phyloP scores from a whole-genome alignment of 1,284 basidiomycete species.

The Earliella scabrosa region DNA sequence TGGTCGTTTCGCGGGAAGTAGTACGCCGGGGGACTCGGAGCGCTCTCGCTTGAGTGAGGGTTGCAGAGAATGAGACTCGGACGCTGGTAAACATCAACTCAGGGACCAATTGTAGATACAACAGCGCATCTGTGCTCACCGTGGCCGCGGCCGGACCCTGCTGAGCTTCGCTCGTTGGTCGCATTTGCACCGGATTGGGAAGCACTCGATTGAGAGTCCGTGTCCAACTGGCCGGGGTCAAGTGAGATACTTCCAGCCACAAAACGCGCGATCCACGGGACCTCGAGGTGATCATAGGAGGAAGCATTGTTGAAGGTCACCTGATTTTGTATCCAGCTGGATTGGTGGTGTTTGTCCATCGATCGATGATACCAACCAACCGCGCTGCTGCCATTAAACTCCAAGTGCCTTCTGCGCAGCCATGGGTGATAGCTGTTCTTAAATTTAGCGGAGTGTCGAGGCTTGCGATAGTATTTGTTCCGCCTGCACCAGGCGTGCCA shows the following conservation, averaged over 20 bases:
- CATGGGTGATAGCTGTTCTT: constrained; percentile 9
- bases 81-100: background rate
- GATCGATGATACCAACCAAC: constrained; percentile 6
- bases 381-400: constrained; percentile 3
- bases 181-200: too few species aligned
- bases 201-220: background rate
- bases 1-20: background rate
- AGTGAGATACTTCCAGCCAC: background rate
- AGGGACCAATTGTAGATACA: background rate
- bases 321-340: background rate
- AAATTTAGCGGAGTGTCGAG: background rate
- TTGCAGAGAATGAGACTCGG: background rate
- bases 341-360: background rate
- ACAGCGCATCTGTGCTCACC: background rate
- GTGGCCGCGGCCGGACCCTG: too few species aligned
- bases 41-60: background rate
- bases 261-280: background rate
- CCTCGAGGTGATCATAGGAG: background rate
- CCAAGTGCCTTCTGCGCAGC: constrained; percentile 8
- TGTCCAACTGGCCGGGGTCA: too few species aligned
- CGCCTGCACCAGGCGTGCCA: constrained; percentile 2
- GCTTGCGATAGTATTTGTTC: background rate
- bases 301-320: background rate
- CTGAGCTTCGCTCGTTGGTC: too few species aligned
- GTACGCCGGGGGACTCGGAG: background rate